Base-by-base conservation (phyloP, 352 stramenopile genomes). In the Phytophthora meadii region DNA sequence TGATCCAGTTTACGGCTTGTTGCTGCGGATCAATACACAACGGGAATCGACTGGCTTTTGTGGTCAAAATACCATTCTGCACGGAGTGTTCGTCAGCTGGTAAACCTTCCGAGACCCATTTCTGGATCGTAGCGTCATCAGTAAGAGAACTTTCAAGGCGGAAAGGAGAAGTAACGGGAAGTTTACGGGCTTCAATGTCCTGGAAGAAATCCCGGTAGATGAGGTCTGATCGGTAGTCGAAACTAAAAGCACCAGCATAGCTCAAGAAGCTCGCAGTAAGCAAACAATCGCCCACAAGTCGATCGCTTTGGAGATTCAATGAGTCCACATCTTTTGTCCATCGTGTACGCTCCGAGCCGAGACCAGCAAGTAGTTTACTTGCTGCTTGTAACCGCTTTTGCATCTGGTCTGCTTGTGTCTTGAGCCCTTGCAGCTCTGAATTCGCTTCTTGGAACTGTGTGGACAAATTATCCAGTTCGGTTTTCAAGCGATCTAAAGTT, bases 1-100 rank as follows among this genome's bases (percentile, higher is more conserved):
- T 98, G 76, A 99, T 98, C 95, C 95, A 99, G 22, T 80, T 94
- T 36, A 98, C 94, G 7, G 95, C 95, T 61, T 98, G 95, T 68
- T 98, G 94, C 60, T 98, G 95, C 15, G 95, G 95, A 52, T 98
- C 95, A 49, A 98, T 98, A 58, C 95, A 98, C 37, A 98, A 66
- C 15, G 95, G 95, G 68, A 98, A 98, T 8, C 95, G 90, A 61
- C 87, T 97, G 2, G 90, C 87, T 41, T 97, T 97, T 0, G 93
- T 98, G 0, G 95, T 98, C 22, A 99, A 60, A 48, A 99, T 98
- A 48, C 94, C 95, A 61, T 99, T 99, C 59, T 98, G 93, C 5
- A 98, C 88, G 5, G 89, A 98, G 76, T 98, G 94, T 49, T 98
- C 92, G 54, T 99, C 95, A 0, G 93, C 93, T 9, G 95, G 95